phyloP scores from a whole-genome alignment of 495 filamentous ascomycete genomes.

The Talaromyces liani region DNA sequence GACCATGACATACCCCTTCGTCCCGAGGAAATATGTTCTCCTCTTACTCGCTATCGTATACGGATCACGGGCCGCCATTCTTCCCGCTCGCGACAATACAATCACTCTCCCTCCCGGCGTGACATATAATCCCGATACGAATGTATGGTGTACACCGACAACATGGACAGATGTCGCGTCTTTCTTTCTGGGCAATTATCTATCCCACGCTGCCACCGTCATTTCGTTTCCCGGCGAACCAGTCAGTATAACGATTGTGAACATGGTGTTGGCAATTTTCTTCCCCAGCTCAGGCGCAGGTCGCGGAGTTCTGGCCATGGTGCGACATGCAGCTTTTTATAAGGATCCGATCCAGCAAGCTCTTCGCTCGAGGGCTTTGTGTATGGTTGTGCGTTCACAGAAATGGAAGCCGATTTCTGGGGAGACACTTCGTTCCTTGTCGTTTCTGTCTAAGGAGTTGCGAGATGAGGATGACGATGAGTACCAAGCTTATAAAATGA shows the following conservation, averaged over 20 bases:
- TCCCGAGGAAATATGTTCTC: background rate
- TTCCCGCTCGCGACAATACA: constrained; percentile 1
- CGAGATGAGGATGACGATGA: constrained; percentile 10
- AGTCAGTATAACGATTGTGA: constrained; percentile 18
- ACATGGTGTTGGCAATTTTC: constrained; percentile 19
- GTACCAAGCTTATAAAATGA: background rate
- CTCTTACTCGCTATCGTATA: background rate
- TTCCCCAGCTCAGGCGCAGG: constrained; percentile 25
- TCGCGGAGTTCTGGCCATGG: constrained; percentile 22
- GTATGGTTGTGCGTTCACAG: constrained; percentile 24
- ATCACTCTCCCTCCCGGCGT: constrained; percentile 8
- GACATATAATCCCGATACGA: constrained; percentile 7
- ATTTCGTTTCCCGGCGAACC: constrained; percentile 32
- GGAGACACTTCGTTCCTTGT: constrained; percentile 15
- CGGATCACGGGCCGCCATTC: background rate
- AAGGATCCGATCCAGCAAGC: constrained; percentile 20
- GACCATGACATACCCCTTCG: background rate
- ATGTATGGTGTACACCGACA: constrained; percentile 15
- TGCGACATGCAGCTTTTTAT: constrained; percentile 16
- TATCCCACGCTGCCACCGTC: constrained; percentile 36
- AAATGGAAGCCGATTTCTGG: constrained; percentile 24
- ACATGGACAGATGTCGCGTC: constrained; percentile 26
- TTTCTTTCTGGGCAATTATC: constrained; percentile 37
- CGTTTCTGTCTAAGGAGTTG: constrained; percentile 10
- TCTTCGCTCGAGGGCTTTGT: constrained; percentile 22